These are phyloP conservation scores for Amanita thiersii DNA, from an alignment of 768 basidiomycete species.

Conservation along the genomic window DNA sequence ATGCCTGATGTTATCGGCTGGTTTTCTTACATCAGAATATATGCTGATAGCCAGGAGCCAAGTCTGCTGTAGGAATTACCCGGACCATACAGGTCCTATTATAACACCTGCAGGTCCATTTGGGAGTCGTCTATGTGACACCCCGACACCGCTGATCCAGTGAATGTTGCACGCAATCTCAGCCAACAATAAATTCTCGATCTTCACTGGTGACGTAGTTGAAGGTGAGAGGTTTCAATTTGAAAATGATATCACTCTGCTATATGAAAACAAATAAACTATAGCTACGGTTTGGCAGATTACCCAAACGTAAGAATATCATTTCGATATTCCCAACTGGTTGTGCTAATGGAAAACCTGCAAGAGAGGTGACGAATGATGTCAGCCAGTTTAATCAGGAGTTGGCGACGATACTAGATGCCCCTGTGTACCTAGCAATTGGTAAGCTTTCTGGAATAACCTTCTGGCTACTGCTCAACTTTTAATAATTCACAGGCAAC, in stretches of 20 bases:
- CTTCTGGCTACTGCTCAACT: background rate
- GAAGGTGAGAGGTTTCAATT: constrained; percentile 29
- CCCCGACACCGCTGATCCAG: constrained; percentile 36
- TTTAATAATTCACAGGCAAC: constrained; percentile 27
- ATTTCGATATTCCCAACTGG: background rate
- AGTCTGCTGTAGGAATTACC: constrained; percentile 50
- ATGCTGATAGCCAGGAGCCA: constrained; percentile 34
- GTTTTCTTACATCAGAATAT: background rate
- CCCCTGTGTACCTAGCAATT: constrained; percentile 41
- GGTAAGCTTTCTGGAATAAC: constrained; percentile 21
- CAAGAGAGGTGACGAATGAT: constrained; percentile 36
- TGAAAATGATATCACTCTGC: background rate
- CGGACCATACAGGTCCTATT: constrained; percentile 28
- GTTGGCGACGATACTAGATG: constrained; percentile 29
- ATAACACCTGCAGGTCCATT: constrained; percentile 38
- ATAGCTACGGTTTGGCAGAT: constrained; percentile 45
- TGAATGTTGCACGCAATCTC: constrained; percentile 41
- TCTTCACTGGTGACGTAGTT: constrained; percentile 61
- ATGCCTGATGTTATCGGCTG: background rate
- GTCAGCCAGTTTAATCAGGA: constrained; percentile 38
- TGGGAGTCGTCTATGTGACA: constrained; percentile 45
- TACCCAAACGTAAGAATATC: constrained; percentile 26
- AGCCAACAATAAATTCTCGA: constrained; percentile 33
- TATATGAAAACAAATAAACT: background rate
- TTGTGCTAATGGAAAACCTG: background rate